Percentiles rank a stretch among this genome's conserved stretches.
Evolutionary conservation across 2,329 filamentous ascomycete genomes (phyloP).

Genomic region (Didymella lethalis): DNA sequence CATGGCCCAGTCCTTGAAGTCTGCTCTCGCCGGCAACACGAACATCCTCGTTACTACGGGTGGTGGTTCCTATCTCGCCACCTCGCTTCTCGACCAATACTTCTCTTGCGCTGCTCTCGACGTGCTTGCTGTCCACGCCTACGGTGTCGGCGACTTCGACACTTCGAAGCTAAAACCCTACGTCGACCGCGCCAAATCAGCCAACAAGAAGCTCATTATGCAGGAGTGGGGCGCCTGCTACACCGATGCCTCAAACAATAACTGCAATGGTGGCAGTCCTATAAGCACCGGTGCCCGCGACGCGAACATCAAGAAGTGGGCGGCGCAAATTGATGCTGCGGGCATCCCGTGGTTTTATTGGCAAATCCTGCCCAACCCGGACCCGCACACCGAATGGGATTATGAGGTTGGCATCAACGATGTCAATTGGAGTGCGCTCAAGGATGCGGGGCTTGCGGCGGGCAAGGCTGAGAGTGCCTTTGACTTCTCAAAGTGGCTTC

Average conservation of each 20-base stretch:
- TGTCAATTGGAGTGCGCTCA: constrained; percentile 10
- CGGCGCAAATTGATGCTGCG: constrained; percentile 7
- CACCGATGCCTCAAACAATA: constrained; percentile 15
- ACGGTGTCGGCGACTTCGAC: constrained; percentile 14
- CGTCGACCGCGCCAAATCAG: constrained; percentile 6
- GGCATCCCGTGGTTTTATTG: constrained; percentile 23
- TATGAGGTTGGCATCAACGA: constrained; percentile 18
- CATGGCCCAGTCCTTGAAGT: constrained; percentile 13
- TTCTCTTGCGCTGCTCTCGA: constrained; percentile 17
- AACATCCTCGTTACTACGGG: constrained; percentile 18
- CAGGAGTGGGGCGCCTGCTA: constrained; percentile 23
- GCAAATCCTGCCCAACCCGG: constrained; percentile 16
- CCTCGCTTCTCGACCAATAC: constrained; percentile 13
- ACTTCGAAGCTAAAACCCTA: constrained; percentile 8
- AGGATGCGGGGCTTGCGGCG: constrained; percentile 11
- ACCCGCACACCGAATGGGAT: constrained; percentile 16
- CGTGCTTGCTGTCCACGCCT: constrained; percentile 19
- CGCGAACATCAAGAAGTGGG: constrained; percentile 16
- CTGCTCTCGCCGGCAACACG: constrained; percentile 1
- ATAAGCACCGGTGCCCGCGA: not conserved
- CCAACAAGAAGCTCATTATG: constrained; percentile 18
- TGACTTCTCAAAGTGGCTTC: not conserved
- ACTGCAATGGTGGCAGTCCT: constrained; percentile 13
- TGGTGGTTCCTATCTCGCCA: constrained; percentile 18
- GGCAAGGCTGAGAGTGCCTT: constrained; percentile 16